Evolutionary conservation across 1,284 basidiomycete species (phyloP).

Genomic region (Boletellus sp.): DNA sequence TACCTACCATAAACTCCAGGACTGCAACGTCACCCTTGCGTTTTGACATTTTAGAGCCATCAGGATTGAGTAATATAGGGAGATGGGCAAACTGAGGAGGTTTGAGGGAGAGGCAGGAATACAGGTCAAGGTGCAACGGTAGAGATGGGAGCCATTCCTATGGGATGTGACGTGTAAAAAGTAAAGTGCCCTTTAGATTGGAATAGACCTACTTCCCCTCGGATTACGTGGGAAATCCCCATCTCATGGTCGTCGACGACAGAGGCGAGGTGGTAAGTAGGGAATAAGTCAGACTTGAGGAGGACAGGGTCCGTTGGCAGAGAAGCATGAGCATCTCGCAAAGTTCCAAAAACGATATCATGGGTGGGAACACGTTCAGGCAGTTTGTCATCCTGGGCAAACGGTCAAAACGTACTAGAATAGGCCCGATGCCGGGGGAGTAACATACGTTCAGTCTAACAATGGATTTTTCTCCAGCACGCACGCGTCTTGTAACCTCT

Average conservation of each 20-base stretch:
- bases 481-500: constrained; percentile 73
- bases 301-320: constrained; percentile 89
- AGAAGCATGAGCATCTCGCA: constrained; percentile 73
- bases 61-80: constrained; percentile 85
- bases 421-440: constrained; percentile 16
- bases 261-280: constrained; percentile 95
- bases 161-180: background rate
- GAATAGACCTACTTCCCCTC: constrained; percentile 73
- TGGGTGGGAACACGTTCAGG: constrained; percentile 44
- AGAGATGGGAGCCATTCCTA: constrained; percentile 96
- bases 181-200: background rate
- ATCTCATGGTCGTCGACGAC: constrained; percentile 96
- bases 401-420: background rate
- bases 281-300: constrained; percentile 89
- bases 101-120: constrained; percentile 69
- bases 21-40: constrained; percentile 88
- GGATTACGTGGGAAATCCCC: constrained; percentile 92
- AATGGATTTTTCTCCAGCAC: constrained; percentile 74
- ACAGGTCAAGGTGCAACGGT: constrained; percentile 90
- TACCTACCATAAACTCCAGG: constrained; percentile 75
- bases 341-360: constrained; percentile 76
- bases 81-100: constrained; percentile 89
- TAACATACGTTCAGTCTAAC: constrained; percentile 81
- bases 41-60: constrained; percentile 95
- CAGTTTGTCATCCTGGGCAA: constrained; percentile 49